Evolutionary conservation across 345 rosid species (phyloP), one percentile per base, ranked within the genome.

Genomic region (Ceriops tagal): DNA sequence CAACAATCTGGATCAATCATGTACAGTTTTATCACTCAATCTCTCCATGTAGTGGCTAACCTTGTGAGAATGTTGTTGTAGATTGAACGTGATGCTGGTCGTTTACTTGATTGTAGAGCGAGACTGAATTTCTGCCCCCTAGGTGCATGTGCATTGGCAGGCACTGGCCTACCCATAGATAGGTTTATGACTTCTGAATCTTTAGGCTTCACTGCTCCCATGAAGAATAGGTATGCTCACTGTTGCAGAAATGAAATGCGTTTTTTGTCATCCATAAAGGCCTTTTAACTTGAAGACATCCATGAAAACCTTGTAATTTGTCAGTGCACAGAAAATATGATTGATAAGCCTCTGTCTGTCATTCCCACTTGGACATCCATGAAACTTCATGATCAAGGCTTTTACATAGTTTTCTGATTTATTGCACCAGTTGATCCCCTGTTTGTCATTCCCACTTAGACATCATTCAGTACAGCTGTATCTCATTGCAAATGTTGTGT

Each of bases 61-160:
- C 5, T 27, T 16, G 43, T 58, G n/a, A 22, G 58, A 46, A 31
- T 65, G 34, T 73, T 75, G 34, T 87, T 87, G 86, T 67, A 95
- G 98, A 96, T 95, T 61, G 97, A 90, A 62, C 98, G 98, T 60
- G 98, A 92, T 82, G 86, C 86, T 72, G 88, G 89, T 52, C 97
- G 97, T 39, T 85, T 92, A 72, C 71, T 37, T 34, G 97, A 91
- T 80, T 93, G 97, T 80, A 78, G 81, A 70, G 86, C 28, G 46
- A 93, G 96, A 75, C 59, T 93, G 79, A 95, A 92, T 73, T 80
- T 86, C 72, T 87, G 86, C 67, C 99, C 97, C 21, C 83, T 95
- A 11, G 98, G 99, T 73, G 96, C 99, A 69, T 95, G 99, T 84
- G 99, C 96, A 73, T 76, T 90, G 81, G 99, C 99, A 52, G 99